Evolutionary conservation across 108 stramenopile genomes (phyloP).

Genomic region (Tribonema minus): DNA sequence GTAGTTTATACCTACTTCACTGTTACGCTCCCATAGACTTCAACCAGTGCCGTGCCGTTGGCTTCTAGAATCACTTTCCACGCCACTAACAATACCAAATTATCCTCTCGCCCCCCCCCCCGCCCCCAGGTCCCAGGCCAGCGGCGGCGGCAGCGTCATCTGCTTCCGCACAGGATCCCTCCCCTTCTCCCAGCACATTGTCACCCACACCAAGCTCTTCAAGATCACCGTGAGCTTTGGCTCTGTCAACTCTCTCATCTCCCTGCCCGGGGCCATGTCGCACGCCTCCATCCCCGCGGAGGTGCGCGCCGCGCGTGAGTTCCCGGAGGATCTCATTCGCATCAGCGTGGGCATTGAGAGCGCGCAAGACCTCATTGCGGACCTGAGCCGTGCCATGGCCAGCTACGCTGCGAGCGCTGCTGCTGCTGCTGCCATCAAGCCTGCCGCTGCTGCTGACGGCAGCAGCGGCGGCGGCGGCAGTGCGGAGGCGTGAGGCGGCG

Average conservation of each 20-base stretch:
- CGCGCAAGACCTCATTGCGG: conserved; percentile 54
- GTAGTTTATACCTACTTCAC: too few relatives aligned
- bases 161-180: conserved; percentile 53
- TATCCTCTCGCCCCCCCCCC: too few relatives aligned
- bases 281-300: conserved; percentile 59
- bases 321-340: conserved; percentile 57
- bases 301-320: conserved; percentile 41
- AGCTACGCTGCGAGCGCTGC: conserved; percentile 5
- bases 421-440: not conserved
- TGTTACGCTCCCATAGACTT: too few relatives aligned
- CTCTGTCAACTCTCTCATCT: conserved; percentile 55
- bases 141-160: conserved; percentile 53
- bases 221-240: conserved; percentile 61
- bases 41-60: too few relatives aligned
- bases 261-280: conserved; percentile 50
- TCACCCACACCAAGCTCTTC: conserved; percentile 53
- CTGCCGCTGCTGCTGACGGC: too few relatives aligned
- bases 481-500: not conserved
- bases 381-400: conserved; percentile 46
- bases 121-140: conserved; percentile 15
- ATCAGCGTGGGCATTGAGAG: conserved; percentile 56
- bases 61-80: too few relatives aligned
- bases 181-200: conserved; percentile 44
- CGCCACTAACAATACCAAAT: too few relatives aligned
- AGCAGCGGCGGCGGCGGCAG: not conserved